Conservation (phyloP, 495 filamentous ascomycete species). For the Pseudevernia furfuracea region DNA sequence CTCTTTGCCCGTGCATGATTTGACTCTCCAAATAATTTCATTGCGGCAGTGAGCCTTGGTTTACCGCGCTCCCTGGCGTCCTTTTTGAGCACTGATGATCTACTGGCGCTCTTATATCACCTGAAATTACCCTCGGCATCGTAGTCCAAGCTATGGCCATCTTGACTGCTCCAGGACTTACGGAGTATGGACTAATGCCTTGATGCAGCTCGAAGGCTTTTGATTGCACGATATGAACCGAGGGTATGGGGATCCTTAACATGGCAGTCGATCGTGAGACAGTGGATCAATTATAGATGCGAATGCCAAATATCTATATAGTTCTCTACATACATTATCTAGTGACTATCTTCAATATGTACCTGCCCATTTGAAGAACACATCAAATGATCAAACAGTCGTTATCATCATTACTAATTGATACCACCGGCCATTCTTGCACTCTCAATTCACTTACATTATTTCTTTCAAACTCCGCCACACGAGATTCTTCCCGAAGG, state of each 20-base stretch:
- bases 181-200: neutral
- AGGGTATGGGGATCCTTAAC: neutral
- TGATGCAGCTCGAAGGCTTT: neutral
- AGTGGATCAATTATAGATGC: neutral
- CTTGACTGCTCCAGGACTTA: neutral
- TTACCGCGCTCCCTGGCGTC: neutral
- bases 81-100: neutral
- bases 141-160: constrained; percentile 6
- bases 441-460: neutral
- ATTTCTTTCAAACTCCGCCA: neutral
- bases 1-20: neutral
- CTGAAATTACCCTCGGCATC: constrained; percentile 13
- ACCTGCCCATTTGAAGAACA: neutral
- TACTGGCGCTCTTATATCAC: constrained; percentile 18
- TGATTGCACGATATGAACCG: constrained; percentile 14
- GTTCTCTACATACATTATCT: no score
- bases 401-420: constrained; percentile 10
- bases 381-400: neutral
- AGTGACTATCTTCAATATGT: neutral
- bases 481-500: neutral
- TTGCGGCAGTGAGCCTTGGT: constrained; percentile 1
- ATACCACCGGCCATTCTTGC: neutral
- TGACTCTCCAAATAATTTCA: neutral
- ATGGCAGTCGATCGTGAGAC: neutral
- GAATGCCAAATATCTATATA: neutral